A percentile compares a stretch with the other conserved stretches of the same genome.
These are phyloP conservation scores for Citeromyces hawaiiensis DNA, from an alignment of 1,139 yeast species.

Conservation along the genomic window DNA sequence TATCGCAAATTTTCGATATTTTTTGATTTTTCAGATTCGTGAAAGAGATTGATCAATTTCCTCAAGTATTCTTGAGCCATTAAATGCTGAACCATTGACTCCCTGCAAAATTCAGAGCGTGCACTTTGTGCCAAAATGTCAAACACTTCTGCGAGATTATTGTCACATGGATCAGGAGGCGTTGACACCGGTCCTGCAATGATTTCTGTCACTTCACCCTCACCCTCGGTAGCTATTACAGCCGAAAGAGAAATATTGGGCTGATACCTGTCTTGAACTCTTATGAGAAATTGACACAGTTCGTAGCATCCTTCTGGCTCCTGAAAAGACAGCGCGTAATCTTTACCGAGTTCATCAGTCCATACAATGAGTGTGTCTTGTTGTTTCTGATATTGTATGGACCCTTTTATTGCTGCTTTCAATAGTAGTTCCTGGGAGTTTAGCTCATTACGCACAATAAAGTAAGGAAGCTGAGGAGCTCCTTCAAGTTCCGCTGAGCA, in stretches of 20 bases:
- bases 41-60: constrained; percentile 38
- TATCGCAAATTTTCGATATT: constrained; percentile 42
- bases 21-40: constrained; percentile 36
- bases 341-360: constrained; percentile 72
- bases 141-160: constrained; percentile 33
- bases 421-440: constrained; percentile 47
- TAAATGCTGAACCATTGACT: constrained; percentile 36
- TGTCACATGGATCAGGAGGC: constrained; percentile 44
- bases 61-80: constrained; percentile 36
- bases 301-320: constrained; percentile 84
- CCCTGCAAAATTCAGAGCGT: constrained; percentile 40
- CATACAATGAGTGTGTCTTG: constrained; percentile 92
- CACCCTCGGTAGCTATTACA: constrained; percentile 36
- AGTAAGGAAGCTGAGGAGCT: constrained; percentile 33
- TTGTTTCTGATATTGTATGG: constrained; percentile 80
- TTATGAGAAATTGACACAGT: constrained; percentile 67
- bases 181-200: constrained; percentile 68
- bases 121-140: constrained; percentile 44
- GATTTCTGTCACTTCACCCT: constrained; percentile 52
- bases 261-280: constrained; percentile 49
- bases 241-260: constrained; percentile 65
- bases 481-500: constrained; percentile 56
- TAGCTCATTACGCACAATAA: constrained; percentile 64
- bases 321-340: constrained; percentile 84
- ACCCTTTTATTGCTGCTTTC: constrained; percentile 54